Percentiles rank a stretch among this genome's conserved stretches.
phyloP scores from a whole-genome alignment of 257 asterid species.

The Striga asiatica region DNA sequence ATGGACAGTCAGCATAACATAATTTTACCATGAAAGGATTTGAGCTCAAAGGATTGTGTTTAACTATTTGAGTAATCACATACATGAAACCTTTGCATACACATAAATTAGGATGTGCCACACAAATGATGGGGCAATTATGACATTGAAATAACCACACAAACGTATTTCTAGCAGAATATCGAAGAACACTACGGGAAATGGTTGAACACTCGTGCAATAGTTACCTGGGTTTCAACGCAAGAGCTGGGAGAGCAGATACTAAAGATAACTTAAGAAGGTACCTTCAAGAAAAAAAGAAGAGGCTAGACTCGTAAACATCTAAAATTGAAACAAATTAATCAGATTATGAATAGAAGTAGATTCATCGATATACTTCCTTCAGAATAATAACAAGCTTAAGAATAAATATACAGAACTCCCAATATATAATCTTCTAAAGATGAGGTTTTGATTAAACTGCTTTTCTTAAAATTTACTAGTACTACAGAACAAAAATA shows the following conservation, averaged over 20 bases:
- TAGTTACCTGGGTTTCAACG: constrained; percentile 51
- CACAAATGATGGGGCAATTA: no score
- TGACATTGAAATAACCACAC: no score
- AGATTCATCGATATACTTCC: no score
- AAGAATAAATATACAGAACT: background rate
- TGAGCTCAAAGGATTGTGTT: no score
- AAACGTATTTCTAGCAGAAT: no score
- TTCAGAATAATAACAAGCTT: background rate
- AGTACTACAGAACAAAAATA: background rate
- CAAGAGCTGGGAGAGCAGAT: constrained; percentile 44
- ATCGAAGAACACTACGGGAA: no score
- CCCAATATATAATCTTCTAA: background rate
- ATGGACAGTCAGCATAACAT: no score
- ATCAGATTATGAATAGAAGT: no score
- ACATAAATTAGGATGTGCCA: no score
- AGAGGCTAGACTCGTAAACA: background rate
- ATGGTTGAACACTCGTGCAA: background rate
- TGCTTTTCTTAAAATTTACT: background rate
- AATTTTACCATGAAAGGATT: no score
- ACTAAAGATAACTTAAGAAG: constrained; percentile 52
- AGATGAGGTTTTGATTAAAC: background rate
- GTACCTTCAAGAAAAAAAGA: constrained; percentile 33
- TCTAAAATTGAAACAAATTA: background rate
- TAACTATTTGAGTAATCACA: no score
- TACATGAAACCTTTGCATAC: no score